Evolutionary conservation across 345 rosid genomes (phyloP).

Genomic region (Crucihimalaya himalaica): DNA sequence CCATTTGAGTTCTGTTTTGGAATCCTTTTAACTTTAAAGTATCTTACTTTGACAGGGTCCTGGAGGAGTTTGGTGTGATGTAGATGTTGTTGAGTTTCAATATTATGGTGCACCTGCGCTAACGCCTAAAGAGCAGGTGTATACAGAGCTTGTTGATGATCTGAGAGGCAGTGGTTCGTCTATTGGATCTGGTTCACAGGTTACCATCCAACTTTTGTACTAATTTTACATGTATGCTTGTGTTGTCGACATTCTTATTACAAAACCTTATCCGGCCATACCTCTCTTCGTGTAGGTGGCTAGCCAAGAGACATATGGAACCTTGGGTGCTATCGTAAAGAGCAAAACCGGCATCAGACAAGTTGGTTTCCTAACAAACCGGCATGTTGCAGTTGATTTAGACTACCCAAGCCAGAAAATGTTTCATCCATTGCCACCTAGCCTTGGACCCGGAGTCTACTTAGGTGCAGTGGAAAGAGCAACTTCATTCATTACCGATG

Average conservation of each 20-base stretch:
- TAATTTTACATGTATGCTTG: background rate
- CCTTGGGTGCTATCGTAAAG: slow-evolving; percentile 77
- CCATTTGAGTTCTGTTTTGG: background rate
- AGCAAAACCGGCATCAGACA: slow-evolving; percentile 73
- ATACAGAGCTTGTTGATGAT: slow-evolving; percentile 74
- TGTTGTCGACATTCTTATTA: background rate
- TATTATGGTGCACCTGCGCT: slow-evolving; percentile 84
- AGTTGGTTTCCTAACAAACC: slow-evolving; percentile 79
- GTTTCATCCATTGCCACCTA: slow-evolving; percentile 89
- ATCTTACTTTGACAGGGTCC: slow-evolving; percentile 57
- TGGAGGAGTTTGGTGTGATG: slow-evolving; percentile 90
- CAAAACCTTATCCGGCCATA: background rate
- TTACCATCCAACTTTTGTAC: slow-evolving; percentile 17
- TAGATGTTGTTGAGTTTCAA: slow-evolving; percentile 80
- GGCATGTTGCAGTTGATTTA: slow-evolving; percentile 85
- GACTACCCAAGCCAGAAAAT: slow-evolving; percentile 84
- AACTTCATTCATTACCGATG: slow-evolving; percentile 79
- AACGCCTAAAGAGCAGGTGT: slow-evolving; percentile 73
- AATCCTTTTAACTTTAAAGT: background rate
- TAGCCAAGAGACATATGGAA: slow-evolving; percentile 85
- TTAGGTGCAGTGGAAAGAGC: slow-evolving; percentile 93
- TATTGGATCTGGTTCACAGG: slow-evolving; percentile 88
- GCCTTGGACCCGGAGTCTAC: slow-evolving; percentile 79
- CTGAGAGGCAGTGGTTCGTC: slow-evolving; percentile 70
- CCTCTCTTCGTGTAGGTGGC: slow-evolving; percentile 57